Evolutionary conservation across 2,329 filamentous ascomycete species (phyloP).

Genomic region (Podosphaera leucotricha): DNA sequence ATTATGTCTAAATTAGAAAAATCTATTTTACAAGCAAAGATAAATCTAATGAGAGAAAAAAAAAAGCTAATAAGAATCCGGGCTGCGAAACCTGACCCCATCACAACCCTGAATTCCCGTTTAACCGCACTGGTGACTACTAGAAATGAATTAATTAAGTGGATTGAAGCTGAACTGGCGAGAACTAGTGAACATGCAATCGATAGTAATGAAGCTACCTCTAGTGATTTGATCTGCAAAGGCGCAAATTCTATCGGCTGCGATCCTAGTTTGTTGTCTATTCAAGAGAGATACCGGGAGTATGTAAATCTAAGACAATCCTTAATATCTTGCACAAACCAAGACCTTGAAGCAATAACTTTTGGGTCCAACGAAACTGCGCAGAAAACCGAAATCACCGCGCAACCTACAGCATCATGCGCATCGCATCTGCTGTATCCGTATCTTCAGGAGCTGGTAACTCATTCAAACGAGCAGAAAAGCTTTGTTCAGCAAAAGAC

Average conservation of each 20-base stretch:
- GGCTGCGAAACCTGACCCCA: conserved; percentile 1
- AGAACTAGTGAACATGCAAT: conserved; percentile 21
- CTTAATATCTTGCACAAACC: conserved; percentile 18
- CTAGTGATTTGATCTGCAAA: conserved; percentile 3
- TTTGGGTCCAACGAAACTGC: background rate
- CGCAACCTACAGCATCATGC: background rate
- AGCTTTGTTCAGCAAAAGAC: conserved; percentile 32
- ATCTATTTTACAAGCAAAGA: conserved; percentile 31
- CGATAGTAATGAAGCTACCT: conserved; percentile 11
- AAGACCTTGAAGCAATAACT: background rate
- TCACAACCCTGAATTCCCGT: conserved; percentile 3
- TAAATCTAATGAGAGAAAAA: conserved; percentile 32
- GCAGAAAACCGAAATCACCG: background rate
- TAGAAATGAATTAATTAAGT: conserved; percentile 35
- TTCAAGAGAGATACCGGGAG: conserved; percentile 28
- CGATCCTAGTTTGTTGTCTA: conserved; percentile 10
- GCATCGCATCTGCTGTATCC: conserved; percentile 17
- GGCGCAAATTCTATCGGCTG: conserved; percentile 7
- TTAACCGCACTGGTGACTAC: conserved; percentile 30
- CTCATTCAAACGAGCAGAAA: conserved; percentile 31
- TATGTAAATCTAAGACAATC: conserved; percentile 27
- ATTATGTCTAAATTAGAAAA: conserved; percentile 31
- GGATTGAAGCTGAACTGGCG: conserved; percentile 38
- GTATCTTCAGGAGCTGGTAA: conserved; percentile 29
- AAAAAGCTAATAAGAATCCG: conserved; percentile 25